A percentile compares a stretch with the other conserved stretches of the same genome.
phyloP scores from a whole-genome alignment of 169 alveolate genomes.

The Neospora caninum region DNA sequence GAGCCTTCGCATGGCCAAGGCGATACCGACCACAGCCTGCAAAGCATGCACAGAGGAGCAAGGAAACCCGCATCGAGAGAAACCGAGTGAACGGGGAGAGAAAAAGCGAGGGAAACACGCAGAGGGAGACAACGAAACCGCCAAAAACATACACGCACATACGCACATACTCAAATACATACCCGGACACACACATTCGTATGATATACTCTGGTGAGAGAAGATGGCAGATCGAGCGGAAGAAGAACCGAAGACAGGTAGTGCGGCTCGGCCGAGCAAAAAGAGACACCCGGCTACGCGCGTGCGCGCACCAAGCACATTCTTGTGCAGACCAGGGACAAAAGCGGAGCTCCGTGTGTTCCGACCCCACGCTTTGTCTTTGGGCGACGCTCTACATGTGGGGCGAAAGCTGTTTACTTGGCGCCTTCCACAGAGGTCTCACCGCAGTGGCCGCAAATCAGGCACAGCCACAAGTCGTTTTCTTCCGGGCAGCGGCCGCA shows the following conservation, averaged over 20 bases:
- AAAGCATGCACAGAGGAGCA: background rate
- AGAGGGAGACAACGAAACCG: background rate
- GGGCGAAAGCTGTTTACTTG: too few relatives aligned
- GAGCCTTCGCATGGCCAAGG: conserved; percentile 42
- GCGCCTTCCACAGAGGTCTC: background rate
- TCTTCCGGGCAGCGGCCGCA: background rate
- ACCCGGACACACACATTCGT: too few relatives aligned
- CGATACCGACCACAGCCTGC: conserved; percentile 51
- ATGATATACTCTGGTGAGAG: too few relatives aligned
- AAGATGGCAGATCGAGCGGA: too few relatives aligned
- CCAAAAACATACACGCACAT: background rate
- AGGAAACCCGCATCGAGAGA: background rate
- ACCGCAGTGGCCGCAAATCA: conserved; percentile 1
- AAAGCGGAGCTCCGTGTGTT: too few relatives aligned
- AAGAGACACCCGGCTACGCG: too few relatives aligned
- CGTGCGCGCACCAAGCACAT: too few relatives aligned
- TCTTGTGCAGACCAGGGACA: too few relatives aligned
- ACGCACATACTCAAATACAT: background rate
- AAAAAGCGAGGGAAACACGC: background rate
- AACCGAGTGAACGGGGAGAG: background rate
- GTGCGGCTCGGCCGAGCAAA: too few relatives aligned
- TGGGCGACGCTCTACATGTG: too few relatives aligned
- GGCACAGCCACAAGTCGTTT: conserved; percentile 28
- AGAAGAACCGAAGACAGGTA: too few relatives aligned
- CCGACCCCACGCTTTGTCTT: too few relatives aligned